A percentile compares a stretch with the other conserved stretches of the same genome.
Evolutionary conservation across 2,329 filamentous ascomycete genomes (phyloP).

Genomic region (Teratosphaeriaceae sp.): DNA sequence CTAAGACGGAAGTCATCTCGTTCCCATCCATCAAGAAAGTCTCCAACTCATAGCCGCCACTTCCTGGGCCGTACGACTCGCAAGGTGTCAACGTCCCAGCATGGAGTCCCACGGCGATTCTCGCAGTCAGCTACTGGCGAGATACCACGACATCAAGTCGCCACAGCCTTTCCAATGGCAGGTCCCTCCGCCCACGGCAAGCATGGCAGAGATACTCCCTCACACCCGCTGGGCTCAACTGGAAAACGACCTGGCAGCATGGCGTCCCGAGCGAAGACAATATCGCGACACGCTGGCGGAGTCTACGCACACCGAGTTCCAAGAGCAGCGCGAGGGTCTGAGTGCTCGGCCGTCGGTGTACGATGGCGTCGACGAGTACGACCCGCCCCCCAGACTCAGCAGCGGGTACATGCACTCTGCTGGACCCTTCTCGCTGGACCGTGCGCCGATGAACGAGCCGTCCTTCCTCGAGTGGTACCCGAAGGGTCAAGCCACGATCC

Average conservation of each 20-base stretch:
- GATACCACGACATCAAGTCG: no score
- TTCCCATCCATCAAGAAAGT: no score
- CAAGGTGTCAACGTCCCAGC: no score
- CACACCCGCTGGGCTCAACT: background rate
- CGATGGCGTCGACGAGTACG: constrained; percentile 5
- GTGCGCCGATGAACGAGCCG: constrained; percentile 7
- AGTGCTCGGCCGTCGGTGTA: background rate
- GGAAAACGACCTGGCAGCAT: background rate
- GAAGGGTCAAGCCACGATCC: constrained; percentile 23
- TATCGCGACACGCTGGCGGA: background rate
- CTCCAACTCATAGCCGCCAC: no score
- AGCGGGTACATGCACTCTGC: background rate
- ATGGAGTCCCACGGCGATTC: no score
- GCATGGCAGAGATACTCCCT: no score
- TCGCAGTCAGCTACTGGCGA: no score
- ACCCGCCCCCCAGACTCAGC: constrained; percentile 1
- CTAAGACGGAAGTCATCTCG: no score
- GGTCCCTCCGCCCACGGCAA: no score
- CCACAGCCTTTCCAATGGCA: no score
- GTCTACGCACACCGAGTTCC: constrained; percentile 3
- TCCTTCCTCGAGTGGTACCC: constrained; percentile 17
- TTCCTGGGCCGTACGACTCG: no score
- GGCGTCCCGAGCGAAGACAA: background rate
- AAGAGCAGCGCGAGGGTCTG: constrained; percentile 2
- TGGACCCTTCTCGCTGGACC: background rate